phyloP scores from a whole-genome alignment of 768 basidiomycete species.

The Boletus fagicola region DNA sequence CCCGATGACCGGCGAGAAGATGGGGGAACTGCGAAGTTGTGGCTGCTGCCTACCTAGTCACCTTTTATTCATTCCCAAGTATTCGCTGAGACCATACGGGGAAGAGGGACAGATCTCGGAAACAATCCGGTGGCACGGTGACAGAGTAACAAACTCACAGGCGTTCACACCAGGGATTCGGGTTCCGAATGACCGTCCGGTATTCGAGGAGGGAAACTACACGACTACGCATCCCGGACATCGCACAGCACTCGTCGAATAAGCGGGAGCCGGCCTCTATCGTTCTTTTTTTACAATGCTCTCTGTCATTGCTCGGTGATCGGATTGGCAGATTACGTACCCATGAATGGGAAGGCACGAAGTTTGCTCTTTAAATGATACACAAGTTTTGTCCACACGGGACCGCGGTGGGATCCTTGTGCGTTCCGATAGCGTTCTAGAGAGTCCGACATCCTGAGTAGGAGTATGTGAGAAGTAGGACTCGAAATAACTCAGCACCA shows the following conservation, averaged over 20 bases:
- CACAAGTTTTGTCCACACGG: not conserved
- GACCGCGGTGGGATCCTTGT: not conserved
- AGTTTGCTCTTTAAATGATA: not conserved
- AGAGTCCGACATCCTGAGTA: not conserved
- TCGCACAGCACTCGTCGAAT: slow-evolving; percentile 4
- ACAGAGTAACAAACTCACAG: slow-evolving; percentile 10
- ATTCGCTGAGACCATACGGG: slow-evolving; percentile 7
- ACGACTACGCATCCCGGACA: not conserved
- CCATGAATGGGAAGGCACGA: not conserved
- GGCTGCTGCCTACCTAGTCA: not conserved
- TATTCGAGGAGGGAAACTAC: slow-evolving; percentile 1
- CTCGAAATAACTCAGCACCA: slow-evolving; percentile 13
- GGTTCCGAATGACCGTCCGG: slow-evolving; percentile 14
- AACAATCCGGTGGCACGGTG: slow-evolving; percentile 11
- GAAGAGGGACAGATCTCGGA: slow-evolving; percentile 19
- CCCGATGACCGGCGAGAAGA: slow-evolving; percentile 9
- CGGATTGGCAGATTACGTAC: not conserved
- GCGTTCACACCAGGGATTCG: slow-evolving; percentile 11
- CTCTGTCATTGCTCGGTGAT: not conserved
- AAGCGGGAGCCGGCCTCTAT: slow-evolving; percentile 15
- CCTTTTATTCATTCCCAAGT: slow-evolving; percentile 25
- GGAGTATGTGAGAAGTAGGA: slow-evolving; percentile 6
- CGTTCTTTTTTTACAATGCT: slow-evolving; percentile 1
- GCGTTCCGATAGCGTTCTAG: slow-evolving; percentile 9
- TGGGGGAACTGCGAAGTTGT: not conserved